These are phyloP conservation scores for Suillus paluster DNA, from an alignment of 768 basidiomycete species.

Conservation along the genomic window DNA sequence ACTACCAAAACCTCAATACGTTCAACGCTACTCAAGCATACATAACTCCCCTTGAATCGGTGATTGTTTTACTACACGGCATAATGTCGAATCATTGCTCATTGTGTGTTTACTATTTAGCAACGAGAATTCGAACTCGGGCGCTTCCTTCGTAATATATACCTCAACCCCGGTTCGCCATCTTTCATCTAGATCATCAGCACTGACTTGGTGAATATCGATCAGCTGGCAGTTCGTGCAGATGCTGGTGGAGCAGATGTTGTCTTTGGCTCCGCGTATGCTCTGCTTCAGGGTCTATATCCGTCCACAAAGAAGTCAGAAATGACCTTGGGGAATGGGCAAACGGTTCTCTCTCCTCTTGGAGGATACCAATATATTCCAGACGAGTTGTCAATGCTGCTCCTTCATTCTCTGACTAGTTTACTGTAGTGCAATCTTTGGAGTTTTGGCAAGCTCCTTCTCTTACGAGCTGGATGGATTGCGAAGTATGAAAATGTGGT, in stretches of 20 bases:
- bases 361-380: constrained; percentile 25
- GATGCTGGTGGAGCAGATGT: constrained; percentile 74
- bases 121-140: constrained; percentile 68
- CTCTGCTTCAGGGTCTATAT: constrained; percentile 20
- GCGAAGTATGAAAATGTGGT: constrained; percentile 40
- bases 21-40: constrained; percentile 61
- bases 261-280: constrained; percentile 17
- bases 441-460: constrained; percentile 63
- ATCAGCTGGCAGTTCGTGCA: constrained; percentile 68
- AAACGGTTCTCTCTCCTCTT: constrained; percentile 15
- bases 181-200: no score
- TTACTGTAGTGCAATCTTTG: constrained; percentile 63
- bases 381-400: constrained; percentile 20
- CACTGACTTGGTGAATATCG: constrained; percentile 51
- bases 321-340: constrained; percentile 22
- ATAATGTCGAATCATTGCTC: background rate
- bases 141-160: constrained; percentile 41
- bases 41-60: constrained; percentile 72
- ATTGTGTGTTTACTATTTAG: constrained; percentile 44
- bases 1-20: constrained; percentile 67
- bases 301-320: constrained; percentile 16
- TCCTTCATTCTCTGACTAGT: constrained; percentile 57
- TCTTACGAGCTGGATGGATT: constrained; percentile 78
- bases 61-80: constrained; percentile 21
- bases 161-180: no score